Percentiles rank a stretch among this genome's conserved stretches.
These are phyloP conservation scores for Emericellopsis cladophorae DNA, from an alignment of 2,329 filamentous ascomycete species.

Conservation along the genomic window DNA sequence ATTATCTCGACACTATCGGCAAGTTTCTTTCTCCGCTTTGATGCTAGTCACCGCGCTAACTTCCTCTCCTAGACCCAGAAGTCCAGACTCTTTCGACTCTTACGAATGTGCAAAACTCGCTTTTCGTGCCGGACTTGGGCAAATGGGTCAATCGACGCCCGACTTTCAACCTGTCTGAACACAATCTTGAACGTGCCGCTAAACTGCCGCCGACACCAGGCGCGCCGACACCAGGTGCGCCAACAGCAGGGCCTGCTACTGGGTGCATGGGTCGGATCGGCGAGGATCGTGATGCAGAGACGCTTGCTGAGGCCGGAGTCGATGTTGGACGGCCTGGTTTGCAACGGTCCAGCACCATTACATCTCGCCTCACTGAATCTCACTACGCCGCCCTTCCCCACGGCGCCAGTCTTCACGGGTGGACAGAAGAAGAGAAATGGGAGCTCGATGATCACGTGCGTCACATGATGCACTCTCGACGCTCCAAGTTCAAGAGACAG, in stretches of 20 bases:
- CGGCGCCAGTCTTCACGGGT: conserved; percentile 58
- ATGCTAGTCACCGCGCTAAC: not conserved
- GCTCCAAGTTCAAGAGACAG: conserved; percentile 65
- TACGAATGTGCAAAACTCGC: conserved; percentile 81
- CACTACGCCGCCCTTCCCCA: conserved; percentile 74
- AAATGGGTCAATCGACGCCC: conserved; percentile 62
- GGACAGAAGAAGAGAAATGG: conserved; percentile 60
- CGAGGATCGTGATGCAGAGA: not conserved
- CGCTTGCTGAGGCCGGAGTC: not conserved
- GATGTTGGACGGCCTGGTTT: conserved; percentile 8
- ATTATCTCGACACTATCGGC: conserved; percentile 27
- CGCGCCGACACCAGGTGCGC: not conserved
- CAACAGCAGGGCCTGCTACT: not conserved
- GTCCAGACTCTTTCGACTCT: conserved; percentile 72
- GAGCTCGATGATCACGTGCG: conserved; percentile 77
- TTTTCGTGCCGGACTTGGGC: conserved; percentile 76
- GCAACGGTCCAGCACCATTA: conserved; percentile 44
- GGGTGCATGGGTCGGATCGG: not conserved
- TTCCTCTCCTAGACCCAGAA: conserved; percentile 56
- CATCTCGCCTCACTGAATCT: conserved; percentile 53
- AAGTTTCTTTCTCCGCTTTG: conserved; percentile 2
- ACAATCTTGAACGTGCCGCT: conserved; percentile 9
- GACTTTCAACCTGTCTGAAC: conserved; percentile 59
- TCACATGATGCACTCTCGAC: conserved; percentile 74
- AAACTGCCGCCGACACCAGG: not conserved